phyloP scores from a whole-genome alignment of 2,329 filamentous ascomycete genomes.

The Xylaria sp. region DNA sequence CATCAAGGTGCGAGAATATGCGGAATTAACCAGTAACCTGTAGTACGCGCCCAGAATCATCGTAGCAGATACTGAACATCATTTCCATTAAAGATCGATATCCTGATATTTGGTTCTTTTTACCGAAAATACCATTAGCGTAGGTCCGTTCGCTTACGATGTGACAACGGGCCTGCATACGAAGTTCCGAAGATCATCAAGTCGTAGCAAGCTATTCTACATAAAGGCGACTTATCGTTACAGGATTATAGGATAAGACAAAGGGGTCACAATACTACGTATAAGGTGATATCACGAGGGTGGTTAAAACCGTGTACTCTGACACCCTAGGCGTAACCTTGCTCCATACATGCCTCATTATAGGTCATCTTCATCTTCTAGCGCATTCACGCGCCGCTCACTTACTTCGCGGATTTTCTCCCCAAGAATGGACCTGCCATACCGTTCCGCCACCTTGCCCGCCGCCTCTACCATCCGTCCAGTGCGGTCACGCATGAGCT shows the following conservation, averaged over 20 bases:
- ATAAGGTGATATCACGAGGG: neutral
- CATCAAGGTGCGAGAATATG: neutral
- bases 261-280: neutral
- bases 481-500: conserved; percentile 82
- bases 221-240: conserved; percentile 10
- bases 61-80: neutral
- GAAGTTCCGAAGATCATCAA: neutral
- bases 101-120: neutral
- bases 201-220: conserved; percentile 3
- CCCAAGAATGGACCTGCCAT: conserved; percentile 79
- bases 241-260: neutral
- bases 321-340: conserved; percentile 3
- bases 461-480: conserved; percentile 94
- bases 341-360: conserved; percentile 26
- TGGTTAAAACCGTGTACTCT: conserved; percentile 4
- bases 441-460: conserved; percentile 86
- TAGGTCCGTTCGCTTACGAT: neutral
- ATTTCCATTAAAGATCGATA: neutral
- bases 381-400: conserved; percentile 67
- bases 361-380: conserved; percentile 51
- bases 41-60: neutral
- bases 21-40: neutral
- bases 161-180: neutral
- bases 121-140: neutral
- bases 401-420: conserved; percentile 91